Evolutionary conservation across 495 filamentous ascomycete genomes (phyloP).

Genomic region (Aspergillus biplanus): DNA sequence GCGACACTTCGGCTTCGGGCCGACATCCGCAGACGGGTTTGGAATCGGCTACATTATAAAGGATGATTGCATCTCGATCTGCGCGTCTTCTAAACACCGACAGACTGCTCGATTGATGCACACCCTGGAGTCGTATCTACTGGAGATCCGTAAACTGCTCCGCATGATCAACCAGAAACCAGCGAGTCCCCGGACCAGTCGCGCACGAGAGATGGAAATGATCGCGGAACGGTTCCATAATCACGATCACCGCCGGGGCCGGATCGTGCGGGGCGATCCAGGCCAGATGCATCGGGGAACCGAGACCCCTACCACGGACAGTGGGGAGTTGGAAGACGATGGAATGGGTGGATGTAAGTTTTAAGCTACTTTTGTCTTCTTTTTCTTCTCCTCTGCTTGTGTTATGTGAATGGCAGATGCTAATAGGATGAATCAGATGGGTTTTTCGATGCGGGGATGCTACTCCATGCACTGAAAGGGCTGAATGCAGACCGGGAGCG

Average conservation of each 20-base stretch:
- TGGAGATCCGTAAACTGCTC: constrained; percentile 86
- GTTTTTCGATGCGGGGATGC: constrained; percentile 95
- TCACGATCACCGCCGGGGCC: constrained; percentile 46
- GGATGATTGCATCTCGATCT: constrained; percentile 89
- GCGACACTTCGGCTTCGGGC: constrained; percentile 94
- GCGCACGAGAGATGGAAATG: constrained; percentile 69
- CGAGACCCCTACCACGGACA: constrained; percentile 59
- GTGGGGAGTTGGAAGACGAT: constrained; percentile 79
- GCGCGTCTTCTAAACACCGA: constrained; percentile 86
- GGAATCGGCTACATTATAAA: constrained; percentile 99
- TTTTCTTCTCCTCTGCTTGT: constrained; percentile 19
- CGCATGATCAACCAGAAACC: constrained; percentile 63
- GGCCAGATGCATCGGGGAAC: constrained; percentile 38
- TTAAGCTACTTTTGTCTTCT: neutral
- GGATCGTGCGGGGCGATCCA: constrained; percentile 49
- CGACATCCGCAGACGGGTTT: constrained; percentile 91
- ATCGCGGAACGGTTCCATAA: constrained; percentile 48
- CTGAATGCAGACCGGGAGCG: constrained; percentile 55
- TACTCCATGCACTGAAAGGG: constrained; percentile 82
- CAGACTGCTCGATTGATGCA: constrained; percentile 92
- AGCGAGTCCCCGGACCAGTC: constrained; percentile 56
- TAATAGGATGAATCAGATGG: constrained; percentile 64
- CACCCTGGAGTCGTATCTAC: constrained; percentile 82
- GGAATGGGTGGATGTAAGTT: constrained; percentile 90
- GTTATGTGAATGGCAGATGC: constrained; percentile 18